Conservation (phyloP, 148 eudicot genomes). For the Rhododendron ovatum region DNA sequence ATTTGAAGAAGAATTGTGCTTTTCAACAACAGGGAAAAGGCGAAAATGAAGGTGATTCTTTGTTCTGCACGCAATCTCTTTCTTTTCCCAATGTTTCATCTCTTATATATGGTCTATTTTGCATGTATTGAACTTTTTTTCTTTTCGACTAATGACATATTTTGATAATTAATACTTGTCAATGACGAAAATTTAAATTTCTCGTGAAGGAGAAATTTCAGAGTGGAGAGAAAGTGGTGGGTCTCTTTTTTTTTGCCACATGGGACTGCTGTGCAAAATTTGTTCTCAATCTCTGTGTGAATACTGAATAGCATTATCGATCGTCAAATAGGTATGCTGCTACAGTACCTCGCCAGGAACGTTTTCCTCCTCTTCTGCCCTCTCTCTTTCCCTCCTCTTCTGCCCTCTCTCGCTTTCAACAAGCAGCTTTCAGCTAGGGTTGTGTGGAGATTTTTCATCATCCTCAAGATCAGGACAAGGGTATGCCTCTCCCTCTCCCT, state of each 20-base stretch:
- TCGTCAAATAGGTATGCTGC: not conserved
- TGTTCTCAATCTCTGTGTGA: too few relatives aligned
- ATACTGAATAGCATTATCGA: too few relatives aligned
- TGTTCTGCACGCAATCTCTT: conserved; percentile 13
- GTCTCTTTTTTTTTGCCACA: too few relatives aligned
- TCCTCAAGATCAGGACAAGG: not conserved
- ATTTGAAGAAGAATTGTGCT: conserved; percentile 8
- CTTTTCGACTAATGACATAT: too few relatives aligned
- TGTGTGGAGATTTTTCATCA: not conserved
- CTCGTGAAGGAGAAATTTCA: too few relatives aligned
- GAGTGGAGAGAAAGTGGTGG: too few relatives aligned
- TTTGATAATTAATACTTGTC: too few relatives aligned
- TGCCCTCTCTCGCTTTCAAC: not conserved
- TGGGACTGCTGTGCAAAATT: too few relatives aligned
- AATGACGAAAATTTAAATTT: too few relatives aligned
- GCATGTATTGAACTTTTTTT: not conserved
- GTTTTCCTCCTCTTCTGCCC: not conserved
- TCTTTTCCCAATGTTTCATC: not conserved
- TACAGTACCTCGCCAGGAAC: not conserved
- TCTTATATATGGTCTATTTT: not conserved
- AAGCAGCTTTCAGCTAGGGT: not conserved
- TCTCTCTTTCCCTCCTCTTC: too few relatives aligned
- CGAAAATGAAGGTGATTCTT: conserved; percentile 9
- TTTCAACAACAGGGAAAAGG: conserved; percentile 8
- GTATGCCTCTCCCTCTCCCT: not conserved